Evolutionary conservation across 176 grass and related monocot genomes (phyloP), one percentile per base, ranked within the genome.

Genomic region (Aegilops bicornis): DNA sequence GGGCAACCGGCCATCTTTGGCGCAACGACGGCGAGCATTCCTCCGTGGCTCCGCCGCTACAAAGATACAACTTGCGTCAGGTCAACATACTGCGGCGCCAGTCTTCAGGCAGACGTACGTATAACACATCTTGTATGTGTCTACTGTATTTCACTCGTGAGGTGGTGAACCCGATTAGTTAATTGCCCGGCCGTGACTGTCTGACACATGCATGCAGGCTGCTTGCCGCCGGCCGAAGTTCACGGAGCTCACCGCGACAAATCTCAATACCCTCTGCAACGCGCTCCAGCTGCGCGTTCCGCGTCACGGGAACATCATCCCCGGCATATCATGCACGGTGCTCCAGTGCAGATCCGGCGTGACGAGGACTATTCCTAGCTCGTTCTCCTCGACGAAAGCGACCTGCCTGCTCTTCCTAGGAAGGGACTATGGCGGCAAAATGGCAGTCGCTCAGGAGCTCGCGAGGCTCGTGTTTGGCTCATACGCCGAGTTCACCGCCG

Each of bases 361-460:
- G 79, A 45, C 58, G 1, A 8, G 40, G 69, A 37, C 39, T 39
- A 39, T 39, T 39, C 36, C 14, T 16, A 33, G 30, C 80, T 67
- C 17, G 37, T 63, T 63, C 39, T 79, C 92, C 50, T 69, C 4
- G 13, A 50, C 47, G 47, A 14, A 14, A 16, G 47, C 91, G 25
- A 89, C 94, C 1, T 97, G 89, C 72, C 58, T 97, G 33, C 72
- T 97, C 40, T 97, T 97, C 85, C 89, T 62, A 33, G 94, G 94
- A 24, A 61, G 27, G 13, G 87, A 97, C 40, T n/a, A 1, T n/a
- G 79, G 82, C 52, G 80, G 89, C 64, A 97, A 90, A 82, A 24
- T 84, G 52, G 40, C 78, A 9, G 67, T 96, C 45, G 87, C 89
- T 5, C 68, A 76, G n/a, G 94, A 96, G 83, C 91, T 96, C 24